Evolutionary conservation across 805 yeast genomes (phyloP), one percentile per base, ranked within the genome.

Genomic region (Metschnikowia drakensbergensis): DNA sequence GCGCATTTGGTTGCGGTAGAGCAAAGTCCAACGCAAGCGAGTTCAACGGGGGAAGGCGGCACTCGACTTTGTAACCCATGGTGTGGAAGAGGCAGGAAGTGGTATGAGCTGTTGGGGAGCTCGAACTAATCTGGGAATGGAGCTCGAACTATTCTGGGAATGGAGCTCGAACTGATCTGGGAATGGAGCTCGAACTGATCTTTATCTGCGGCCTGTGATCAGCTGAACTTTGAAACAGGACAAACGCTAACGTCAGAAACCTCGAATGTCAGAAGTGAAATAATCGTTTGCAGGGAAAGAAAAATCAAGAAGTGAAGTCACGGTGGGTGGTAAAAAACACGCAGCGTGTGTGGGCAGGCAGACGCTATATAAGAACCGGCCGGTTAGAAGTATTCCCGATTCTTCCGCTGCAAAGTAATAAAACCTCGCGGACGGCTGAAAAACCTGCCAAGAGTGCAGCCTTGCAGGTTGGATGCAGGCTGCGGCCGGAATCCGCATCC

Each of bases 21-120:
- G 68, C 68, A 49, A 68, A 56, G 39, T 69, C 71, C 60, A 69
- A 63, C 45, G 59, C 58, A 38, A 69, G 66, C 38, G 68, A 59
- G 47, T 62, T 67, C 44, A 69, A 68, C 23, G 72, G 61, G 23
- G 75, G 75, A 28, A 69, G 61, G 40, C 60, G 54, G 49, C 50
- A 53, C 22, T 52, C 58, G 13, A 52, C 38, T 26, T 52, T 51
- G 31, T 49, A 42, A 22, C 53, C 44, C 56, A 52, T 54, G 30
- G 28, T 27, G 34, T 23, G 37, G 1, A 35, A 23, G 31, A 8
- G 5, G 23, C 11, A 23, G 13, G 23, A 10, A 32, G n/a, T 9
- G 35, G 10, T 6, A 28, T 28, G 30, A 28, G 30, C 8, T 6
- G 6, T 28, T 28, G 9, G 6, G n/a, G 30, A 6, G 30, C 30